These are phyloP conservation scores for Neltuma alba DNA, from an alignment of 306 rosid genomes.

Conservation along the genomic window DNA sequence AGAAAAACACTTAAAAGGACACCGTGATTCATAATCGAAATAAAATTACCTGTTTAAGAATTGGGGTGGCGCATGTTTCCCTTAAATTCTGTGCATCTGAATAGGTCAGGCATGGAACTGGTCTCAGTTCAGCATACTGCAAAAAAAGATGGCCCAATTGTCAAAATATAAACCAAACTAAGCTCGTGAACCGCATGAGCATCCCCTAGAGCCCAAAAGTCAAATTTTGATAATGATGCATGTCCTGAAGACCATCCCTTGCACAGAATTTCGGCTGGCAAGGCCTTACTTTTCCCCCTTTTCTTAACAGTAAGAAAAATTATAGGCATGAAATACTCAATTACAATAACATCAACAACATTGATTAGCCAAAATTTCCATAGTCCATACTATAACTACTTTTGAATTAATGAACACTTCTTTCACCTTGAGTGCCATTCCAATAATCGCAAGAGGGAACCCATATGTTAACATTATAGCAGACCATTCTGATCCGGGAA, in stretches of 20 bases:
- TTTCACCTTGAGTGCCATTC: constrained; percentile 97
- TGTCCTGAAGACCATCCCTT: not conserved
- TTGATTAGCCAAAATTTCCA: not conserved
- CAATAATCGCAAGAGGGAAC: constrained; percentile 97
- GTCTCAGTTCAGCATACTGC: constrained; percentile 98
- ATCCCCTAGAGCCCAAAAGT: constrained; percentile 13
- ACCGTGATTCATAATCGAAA: not conserved
- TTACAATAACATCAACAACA: not conserved
- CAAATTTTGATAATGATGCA: not conserved
- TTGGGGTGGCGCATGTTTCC: constrained; percentile 80
- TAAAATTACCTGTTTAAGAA: constrained; percentile 75
- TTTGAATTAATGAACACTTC: constrained; percentile 16
- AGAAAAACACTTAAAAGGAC: no score
- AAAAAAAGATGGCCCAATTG: constrained; percentile 33
- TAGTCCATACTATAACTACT: constrained; percentile 3
- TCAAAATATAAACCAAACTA: constrained; percentile 18
- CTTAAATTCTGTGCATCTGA: constrained; percentile 67
- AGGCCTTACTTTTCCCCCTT: not conserved
- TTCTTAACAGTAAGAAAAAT: not conserved
- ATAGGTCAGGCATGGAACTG: constrained; percentile 92
- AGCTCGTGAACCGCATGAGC: not conserved
- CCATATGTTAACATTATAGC: constrained; percentile 96
- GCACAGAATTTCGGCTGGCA: not conserved
- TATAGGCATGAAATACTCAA: not conserved
- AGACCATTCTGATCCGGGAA: constrained; percentile 99